Percentiles rank a stretch among this genome's conserved stretches.
phyloP scores from a whole-genome alignment of 768 basidiomycete genomes.

The Kwoniella botswanensis region DNA sequence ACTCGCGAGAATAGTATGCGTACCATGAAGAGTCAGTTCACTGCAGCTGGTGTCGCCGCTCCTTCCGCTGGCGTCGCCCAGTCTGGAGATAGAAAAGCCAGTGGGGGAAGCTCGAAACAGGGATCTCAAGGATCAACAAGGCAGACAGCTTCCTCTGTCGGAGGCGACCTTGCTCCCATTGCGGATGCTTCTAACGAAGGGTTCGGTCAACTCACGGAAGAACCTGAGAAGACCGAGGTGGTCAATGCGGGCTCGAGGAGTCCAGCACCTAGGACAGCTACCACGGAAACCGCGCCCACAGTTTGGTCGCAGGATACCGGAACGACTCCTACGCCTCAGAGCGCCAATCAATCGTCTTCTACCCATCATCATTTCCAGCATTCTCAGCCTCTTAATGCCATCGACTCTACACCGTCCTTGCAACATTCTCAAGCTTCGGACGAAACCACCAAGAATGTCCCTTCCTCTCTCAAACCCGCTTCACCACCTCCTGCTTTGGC shows the following conservation, averaged over 20 bases:
- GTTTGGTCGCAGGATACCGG: constrained; percentile 47
- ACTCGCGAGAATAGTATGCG: constrained; percentile 48
- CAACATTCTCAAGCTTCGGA: constrained; percentile 3
- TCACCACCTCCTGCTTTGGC: constrained; percentile 15
- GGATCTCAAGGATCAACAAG: constrained; percentile 38
- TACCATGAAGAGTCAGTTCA: constrained; percentile 36
- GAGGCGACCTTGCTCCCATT: constrained; percentile 42
- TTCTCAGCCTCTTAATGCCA: constrained; percentile 14
- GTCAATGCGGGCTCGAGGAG: background rate
- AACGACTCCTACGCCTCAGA: constrained; percentile 29
- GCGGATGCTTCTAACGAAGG: constrained; percentile 31
- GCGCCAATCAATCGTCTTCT: constrained; percentile 12
- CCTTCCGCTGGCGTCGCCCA: background rate
- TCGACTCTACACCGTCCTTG: background rate
- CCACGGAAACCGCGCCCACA: constrained; percentile 26
- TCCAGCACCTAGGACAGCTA: constrained; percentile 10
- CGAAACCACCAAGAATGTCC: background rate
- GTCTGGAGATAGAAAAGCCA: constrained; percentile 23
- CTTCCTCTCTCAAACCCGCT: background rate
- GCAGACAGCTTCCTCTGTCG: constrained; percentile 13
- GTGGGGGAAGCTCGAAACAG: constrained; percentile 41
- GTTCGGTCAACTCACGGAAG: constrained; percentile 38
- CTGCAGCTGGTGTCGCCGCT: constrained; percentile 13
- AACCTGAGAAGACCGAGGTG: constrained; percentile 21
- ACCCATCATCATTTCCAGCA: constrained; percentile 10